Conservation (phyloP, 305 asterid species). For the Fraxinus floribunda region DNA sequence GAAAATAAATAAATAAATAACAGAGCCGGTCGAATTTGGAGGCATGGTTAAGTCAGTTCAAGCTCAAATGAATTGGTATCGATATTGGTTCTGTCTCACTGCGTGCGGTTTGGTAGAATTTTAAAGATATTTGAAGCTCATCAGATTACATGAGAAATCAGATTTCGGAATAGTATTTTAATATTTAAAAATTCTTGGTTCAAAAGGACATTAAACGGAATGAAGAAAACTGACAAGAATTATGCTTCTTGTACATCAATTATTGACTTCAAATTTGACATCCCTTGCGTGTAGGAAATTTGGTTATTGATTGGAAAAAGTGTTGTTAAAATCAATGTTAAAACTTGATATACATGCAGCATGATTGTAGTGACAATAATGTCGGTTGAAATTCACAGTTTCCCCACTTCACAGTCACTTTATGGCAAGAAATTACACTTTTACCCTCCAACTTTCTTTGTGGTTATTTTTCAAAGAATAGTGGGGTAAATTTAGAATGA, state of each 20-base stretch:
- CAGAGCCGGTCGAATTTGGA: background rate
- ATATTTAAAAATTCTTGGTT: too few species aligned
- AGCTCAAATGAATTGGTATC: background rate
- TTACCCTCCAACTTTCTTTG: background rate
- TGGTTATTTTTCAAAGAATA: background rate
- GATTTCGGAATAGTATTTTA: too few species aligned
- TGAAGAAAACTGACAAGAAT: too few species aligned
- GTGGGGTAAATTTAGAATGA: background rate
- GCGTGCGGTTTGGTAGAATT: background rate
- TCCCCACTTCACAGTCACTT: background rate
- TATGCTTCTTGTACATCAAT: too few species aligned
- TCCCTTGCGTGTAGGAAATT: too few species aligned
- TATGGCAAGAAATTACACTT: background rate
- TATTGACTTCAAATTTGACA: too few species aligned
- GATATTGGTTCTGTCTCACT: background rate
- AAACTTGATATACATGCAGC: too few species aligned
- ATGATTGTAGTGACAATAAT: background rate
- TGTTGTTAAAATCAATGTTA: too few species aligned
- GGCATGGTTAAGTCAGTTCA: background rate
- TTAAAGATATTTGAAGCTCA: too few species aligned
- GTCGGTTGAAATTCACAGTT: background rate
- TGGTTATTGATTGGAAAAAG: too few species aligned
- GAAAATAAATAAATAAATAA: background rate
- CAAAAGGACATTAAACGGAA: too few species aligned
- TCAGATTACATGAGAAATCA: too few species aligned